phyloP scores from a whole-genome alignment of 164 flowering plant species.

The Aristolochia fimbriata region DNA sequence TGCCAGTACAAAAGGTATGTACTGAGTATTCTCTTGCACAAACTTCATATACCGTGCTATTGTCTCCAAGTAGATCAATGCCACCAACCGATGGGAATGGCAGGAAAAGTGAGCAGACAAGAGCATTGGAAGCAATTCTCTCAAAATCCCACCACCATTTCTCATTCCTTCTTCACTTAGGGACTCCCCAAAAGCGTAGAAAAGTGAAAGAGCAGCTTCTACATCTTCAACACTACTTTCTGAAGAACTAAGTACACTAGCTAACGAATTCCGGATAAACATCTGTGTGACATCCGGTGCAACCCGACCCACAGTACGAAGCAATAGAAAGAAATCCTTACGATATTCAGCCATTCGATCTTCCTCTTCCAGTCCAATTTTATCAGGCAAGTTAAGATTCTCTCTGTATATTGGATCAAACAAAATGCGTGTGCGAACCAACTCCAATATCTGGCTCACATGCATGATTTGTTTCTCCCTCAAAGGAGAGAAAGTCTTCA shows the following conservation, averaged over 20 bases:
- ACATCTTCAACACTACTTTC: slow-evolving; percentile 84
- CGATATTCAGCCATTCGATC: slow-evolving; percentile 78
- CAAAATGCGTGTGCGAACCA: slow-evolving; percentile 54
- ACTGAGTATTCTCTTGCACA: slow-evolving; percentile 68
- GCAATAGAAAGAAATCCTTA: slow-evolving; percentile 77
- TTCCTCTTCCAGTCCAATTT: slow-evolving; percentile 87
- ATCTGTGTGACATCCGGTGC: slow-evolving; percentile 85
- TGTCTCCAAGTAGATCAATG: slow-evolving; percentile 83
- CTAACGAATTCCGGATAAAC: slow-evolving; percentile 68
- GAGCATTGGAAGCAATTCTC: slow-evolving; percentile 73
- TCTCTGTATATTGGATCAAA: slow-evolving; percentile 71
- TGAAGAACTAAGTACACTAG: slow-evolving; percentile 42
- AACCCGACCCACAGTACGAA: slow-evolving; percentile 78
- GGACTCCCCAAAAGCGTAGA: slow-evolving; percentile 82
- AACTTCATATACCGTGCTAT: slow-evolving; percentile 73
- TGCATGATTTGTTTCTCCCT: slow-evolving; percentile 69
- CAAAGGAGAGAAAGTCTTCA: slow-evolving; percentile 64
- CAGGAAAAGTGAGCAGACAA: slow-evolving; percentile 65
- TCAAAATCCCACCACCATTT: slow-evolving; percentile 57
- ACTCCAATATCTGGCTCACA: slow-evolving; percentile 75
- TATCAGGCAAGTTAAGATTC: slow-evolving; percentile 65
- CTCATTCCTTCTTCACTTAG: slow-evolving; percentile 68
- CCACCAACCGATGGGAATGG: slow-evolving; percentile 88
- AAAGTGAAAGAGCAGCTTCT: slow-evolving; percentile 86
- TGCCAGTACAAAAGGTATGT: slow-evolving; percentile 56